These are phyloP conservation scores for Zymoseptoria tritici DNA, from an alignment of 2,329 filamentous ascomycete genomes.

Conservation along the genomic window DNA sequence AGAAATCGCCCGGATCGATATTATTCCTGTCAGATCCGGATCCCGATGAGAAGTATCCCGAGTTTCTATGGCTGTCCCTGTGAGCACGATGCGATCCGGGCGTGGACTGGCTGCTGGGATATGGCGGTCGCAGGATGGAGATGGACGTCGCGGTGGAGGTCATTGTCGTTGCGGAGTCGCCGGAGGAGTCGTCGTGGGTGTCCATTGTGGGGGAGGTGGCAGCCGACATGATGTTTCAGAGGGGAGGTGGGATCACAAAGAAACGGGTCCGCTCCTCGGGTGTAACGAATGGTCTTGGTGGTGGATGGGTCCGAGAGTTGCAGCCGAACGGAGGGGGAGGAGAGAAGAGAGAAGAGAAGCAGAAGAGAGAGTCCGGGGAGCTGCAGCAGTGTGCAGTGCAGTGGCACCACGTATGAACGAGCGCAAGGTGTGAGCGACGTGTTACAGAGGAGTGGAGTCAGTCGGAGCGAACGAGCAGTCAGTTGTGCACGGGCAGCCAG, in stretches of 20 bases:
- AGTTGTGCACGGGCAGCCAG: background rate
- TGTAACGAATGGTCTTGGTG: background rate
- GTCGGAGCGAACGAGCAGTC: background rate
- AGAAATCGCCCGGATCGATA: conserved; percentile 10
- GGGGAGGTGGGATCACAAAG: background rate
- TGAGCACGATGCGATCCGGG: background rate
- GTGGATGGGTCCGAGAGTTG: background rate
- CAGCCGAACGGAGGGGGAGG: background rate
- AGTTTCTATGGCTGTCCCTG: background rate
- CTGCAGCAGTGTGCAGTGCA: too few relatives aligned
- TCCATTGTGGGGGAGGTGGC: background rate
- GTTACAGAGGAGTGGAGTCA: background rate
- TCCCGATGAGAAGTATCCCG: background rate
- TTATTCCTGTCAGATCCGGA: background rate
- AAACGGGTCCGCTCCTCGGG: background rate
- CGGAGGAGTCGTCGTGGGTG: background rate
- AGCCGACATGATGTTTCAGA: background rate
- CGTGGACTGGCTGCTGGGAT: background rate
- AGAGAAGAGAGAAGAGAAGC: background rate
- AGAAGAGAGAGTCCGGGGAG: background rate
- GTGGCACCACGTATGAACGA: background rate
- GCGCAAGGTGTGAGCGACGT: background rate
- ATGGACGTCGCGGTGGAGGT: background rate
- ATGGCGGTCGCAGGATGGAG: background rate
- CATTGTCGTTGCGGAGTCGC: background rate